Percentiles rank a stretch among this genome's conserved stretches.
phyloP scores from a whole-genome alignment of 176 grass and related monocot genomes.

The Eragrostis curvula region DNA sequence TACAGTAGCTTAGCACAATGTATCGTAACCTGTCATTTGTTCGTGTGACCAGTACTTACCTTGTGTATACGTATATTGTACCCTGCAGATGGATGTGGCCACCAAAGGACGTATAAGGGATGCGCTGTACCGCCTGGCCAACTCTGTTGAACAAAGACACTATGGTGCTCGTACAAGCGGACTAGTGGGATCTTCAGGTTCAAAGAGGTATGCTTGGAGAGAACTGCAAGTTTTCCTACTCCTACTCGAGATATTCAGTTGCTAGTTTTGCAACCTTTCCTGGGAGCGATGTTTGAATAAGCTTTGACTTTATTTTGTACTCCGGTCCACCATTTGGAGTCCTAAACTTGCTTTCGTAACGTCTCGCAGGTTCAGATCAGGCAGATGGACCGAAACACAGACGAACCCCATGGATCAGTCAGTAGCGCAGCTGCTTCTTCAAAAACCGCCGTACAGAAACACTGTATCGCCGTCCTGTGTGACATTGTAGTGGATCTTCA shows the following conservation, averaged over 20 bases:
- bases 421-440: constrained; percentile 56
- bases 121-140: constrained; percentile 64
- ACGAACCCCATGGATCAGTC: constrained; percentile 54
- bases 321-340: too few relatives aligned
- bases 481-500: too few relatives aligned
- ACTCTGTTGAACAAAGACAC: constrained; percentile 54
- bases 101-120: constrained; percentile 63
- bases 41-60: background rate
- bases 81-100: constrained; percentile 57
- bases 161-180: constrained; percentile 8
- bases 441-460: constrained; percentile 23
- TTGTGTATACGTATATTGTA: background rate
- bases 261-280: background rate
- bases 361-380: constrained; percentile 19
- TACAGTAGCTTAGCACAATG: background rate
- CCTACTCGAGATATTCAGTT: background rate
- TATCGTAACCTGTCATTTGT: background rate
- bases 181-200: constrained; percentile 9
- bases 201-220: constrained; percentile 26
- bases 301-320: background rate
- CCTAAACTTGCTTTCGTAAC: background rate
- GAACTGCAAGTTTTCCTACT: background rate
- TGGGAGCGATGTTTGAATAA: background rate
- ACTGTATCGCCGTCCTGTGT: background rate
- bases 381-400: constrained; percentile 6